phyloP scores from a whole-genome alignment of 2,329 filamentous ascomycete species.

The Phialophora chinensis region DNA sequence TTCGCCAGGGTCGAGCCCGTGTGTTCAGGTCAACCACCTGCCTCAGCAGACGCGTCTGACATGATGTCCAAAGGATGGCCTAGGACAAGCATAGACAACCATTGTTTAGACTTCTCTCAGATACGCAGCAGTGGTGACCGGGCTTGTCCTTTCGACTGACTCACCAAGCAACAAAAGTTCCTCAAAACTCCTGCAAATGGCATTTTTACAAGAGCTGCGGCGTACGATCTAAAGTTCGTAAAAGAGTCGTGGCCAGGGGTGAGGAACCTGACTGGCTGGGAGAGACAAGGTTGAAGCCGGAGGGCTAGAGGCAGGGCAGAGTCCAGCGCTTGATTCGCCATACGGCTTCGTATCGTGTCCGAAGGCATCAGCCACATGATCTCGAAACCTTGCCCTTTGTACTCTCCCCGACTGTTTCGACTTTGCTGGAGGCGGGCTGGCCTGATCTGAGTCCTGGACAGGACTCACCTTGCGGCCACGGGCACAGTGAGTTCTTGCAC shows the following conservation, averaged over 20 bases:
- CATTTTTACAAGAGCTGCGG: not conserved
- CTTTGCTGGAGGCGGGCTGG: not conserved
- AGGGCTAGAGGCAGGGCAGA: not conserved
- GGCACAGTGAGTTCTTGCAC: not conserved
- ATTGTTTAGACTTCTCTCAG: not conserved
- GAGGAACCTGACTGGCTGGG: not conserved
- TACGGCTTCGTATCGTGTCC: not conserved
- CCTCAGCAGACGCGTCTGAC: not conserved
- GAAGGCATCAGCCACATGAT: not conserved
- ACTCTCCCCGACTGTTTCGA: not conserved
- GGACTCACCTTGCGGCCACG: not conserved
- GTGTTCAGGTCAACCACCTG: not conserved
- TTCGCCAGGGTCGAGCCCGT: not conserved
- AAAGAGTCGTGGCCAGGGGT: not conserved
- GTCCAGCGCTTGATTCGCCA: not conserved
- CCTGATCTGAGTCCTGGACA: not conserved
- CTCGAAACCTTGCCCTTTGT: not conserved
- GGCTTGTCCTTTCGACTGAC: not conserved
- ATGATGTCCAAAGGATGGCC: not conserved
- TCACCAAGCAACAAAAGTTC: conserved; percentile 8
- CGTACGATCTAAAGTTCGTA: conserved; percentile 2
- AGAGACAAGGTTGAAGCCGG: conserved; percentile 6
- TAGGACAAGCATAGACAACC: not conserved
- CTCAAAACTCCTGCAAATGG: not conserved
- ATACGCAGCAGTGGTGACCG: not conserved